Conservation (phyloP, 257 asterid genomes). For the Catharanthus roseus region DNA sequence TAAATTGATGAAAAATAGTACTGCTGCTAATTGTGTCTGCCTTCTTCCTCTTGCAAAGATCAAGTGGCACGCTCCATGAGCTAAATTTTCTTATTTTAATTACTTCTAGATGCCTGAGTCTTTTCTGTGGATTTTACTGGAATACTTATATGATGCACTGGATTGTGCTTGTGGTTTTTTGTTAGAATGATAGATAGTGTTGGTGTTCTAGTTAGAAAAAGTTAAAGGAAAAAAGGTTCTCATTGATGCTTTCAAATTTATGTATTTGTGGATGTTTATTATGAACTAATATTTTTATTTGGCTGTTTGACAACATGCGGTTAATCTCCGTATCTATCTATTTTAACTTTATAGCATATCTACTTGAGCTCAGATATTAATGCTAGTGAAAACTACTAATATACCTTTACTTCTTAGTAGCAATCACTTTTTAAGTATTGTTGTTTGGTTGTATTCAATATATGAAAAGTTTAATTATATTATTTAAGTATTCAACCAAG, state of each 20-base stretch:
- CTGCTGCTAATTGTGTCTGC: not conserved
- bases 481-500: not conserved
- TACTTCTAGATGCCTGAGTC: not conserved
- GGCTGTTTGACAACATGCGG: not conserved
- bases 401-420: not conserved
- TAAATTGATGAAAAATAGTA: not conserved
- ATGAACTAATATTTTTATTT: not conserved
- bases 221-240: not conserved
- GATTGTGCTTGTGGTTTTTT: not conserved
- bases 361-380: not conserved
- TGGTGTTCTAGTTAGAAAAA: too few species aligned
- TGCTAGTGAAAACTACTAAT: not conserved
- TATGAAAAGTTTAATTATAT: not conserved
- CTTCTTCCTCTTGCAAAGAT: not conserved
- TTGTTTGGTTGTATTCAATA: not conserved
- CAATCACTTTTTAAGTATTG: not conserved
- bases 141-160: not conserved
- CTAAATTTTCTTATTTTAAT: not conserved
- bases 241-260: not conserved
- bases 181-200: not conserved
- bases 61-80: not conserved
- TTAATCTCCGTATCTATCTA: not conserved
- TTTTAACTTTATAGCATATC: not conserved
- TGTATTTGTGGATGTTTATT: not conserved
- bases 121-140: not conserved